Evolutionary conservation across 2,329 filamentous ascomycete species (phyloP), one percentile per base, ranked within the genome.

Genomic region (Epichloe typhina): DNA sequence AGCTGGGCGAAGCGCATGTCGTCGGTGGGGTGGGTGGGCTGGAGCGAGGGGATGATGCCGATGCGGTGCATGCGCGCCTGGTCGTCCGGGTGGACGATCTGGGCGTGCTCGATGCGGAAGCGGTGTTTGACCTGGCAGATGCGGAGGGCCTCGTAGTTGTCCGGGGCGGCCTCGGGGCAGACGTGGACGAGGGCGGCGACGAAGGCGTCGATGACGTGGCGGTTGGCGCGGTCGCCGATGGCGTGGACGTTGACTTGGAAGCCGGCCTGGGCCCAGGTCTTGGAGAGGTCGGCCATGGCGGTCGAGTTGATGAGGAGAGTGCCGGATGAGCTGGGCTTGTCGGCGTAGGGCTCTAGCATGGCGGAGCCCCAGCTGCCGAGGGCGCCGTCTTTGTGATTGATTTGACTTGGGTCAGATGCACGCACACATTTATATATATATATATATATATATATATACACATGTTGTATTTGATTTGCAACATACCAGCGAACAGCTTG

Each of bases 171-270:
- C 5, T 60, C 61, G 13, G 74, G 72, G 54, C 82, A 85, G 17
- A 76, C 59, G 19, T 69, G 59, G n/a, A 67, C 63, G 4, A 85
- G 71, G 9, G 79, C 76, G 6, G 71, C 68, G 45, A 78, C 72
- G 48, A 86, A 74, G 8, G 82, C 80, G 56, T 84, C 75, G 43
- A 86, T 66, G 51, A 80, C 80, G 35, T 79, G 69, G 26, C 82
- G 74, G 60, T 84, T 85, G 15, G 83, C 83, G 4, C 78, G 70
- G 62, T 87, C 83, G 8, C 83, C 83, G 52, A 86, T 86, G 46
- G 82, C 83, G 62, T 86, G 83, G 53, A 86, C 83, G 59, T 83
- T 84, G 51, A 86, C 81, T 60, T 86, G 83, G 58, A 74, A 86
- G 12, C 79, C 80, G 37, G 70, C 72, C 2, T 65, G 64, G 15